Conservation (phyloP, 2,329 filamentous ascomycete species). For the Lasiodiplodia sp. region DNA sequence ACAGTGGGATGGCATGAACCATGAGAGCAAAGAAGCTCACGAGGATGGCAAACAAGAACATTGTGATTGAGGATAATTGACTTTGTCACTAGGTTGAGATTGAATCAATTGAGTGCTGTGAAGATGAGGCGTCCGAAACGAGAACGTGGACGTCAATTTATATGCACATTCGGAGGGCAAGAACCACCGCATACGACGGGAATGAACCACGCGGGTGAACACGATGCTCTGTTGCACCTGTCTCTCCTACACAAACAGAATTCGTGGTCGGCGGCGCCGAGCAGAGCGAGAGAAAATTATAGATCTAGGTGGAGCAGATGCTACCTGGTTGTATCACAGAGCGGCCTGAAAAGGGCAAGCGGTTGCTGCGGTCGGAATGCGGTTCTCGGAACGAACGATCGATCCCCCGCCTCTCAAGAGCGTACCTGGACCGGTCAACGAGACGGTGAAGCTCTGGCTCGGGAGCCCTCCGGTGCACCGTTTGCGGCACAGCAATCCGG, state of each 20-base stretch:
- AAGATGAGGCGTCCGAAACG: not conserved
- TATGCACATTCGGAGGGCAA: not conserved
- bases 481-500: constrained; percentile 18
- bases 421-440: not conserved
- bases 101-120: not conserved
- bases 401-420: constrained; percentile 4
- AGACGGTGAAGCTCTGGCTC: constrained; percentile 1
- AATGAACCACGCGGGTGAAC: constrained; percentile 10
- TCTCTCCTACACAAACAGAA: constrained; percentile 7
- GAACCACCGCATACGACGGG: constrained; percentile 2
- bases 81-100: not conserved
- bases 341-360: not conserved
- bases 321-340: constrained; percentile 23
- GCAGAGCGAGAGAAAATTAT: constrained; percentile 4
- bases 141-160: constrained; percentile 2
- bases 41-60: constrained; percentile 4
- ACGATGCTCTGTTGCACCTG: constrained; percentile 5
- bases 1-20: not conserved
- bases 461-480: not conserved
- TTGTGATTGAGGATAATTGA: not conserved
- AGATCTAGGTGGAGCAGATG: constrained; percentile 18
- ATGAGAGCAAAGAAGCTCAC: constrained; percentile 18
- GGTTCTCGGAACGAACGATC: not conserved
- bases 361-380: constrained; percentile 19
- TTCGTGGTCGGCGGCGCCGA: not conserved